These are phyloP conservation scores for Adansonia rubrostipa DNA, from an alignment of 441 rosid genomes.

Conservation along the genomic window DNA sequence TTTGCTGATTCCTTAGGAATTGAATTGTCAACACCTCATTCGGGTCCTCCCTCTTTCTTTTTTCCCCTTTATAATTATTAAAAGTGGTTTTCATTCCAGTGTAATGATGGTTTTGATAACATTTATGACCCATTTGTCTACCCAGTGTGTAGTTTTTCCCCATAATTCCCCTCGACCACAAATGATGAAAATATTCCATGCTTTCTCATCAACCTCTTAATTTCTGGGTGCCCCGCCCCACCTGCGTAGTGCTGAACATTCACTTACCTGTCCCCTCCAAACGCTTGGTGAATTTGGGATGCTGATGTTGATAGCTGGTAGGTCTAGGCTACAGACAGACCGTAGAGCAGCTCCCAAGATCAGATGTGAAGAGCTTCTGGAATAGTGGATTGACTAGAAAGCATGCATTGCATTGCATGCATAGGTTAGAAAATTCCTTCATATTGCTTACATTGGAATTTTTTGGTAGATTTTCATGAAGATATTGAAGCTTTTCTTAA, in stretches of 20 bases:
- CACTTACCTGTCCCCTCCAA: conserved; percentile 21
- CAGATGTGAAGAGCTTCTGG: neutral
- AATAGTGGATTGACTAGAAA: neutral
- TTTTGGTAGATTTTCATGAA: neutral
- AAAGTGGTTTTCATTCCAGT: conserved; percentile 1
- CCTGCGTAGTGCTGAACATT: conserved; percentile 25
- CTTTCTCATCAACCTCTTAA: conserved; percentile 24
- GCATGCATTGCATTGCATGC: neutral
- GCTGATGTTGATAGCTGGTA: neutral
- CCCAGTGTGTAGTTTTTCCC: neutral
- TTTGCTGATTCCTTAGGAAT: conserved; percentile 24
- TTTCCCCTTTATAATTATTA: neutral
- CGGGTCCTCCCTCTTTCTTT: neutral
- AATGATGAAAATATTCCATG: conserved; percentile 38
- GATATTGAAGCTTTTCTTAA: no score
- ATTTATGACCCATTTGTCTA: conserved; percentile 1
- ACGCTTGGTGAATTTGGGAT: neutral
- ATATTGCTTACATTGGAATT: neutral
- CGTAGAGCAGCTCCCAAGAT: neutral
- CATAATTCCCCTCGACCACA: conserved; percentile 21
- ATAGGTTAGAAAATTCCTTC: neutral
- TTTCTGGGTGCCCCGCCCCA: conserved; percentile 27
- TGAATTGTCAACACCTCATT: conserved; percentile 24
- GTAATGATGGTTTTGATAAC: conserved; percentile 1
- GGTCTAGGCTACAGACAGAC: no score